phyloP scores from a whole-genome alignment of 495 filamentous ascomycete species.

The Penicillium turbatum region DNA sequence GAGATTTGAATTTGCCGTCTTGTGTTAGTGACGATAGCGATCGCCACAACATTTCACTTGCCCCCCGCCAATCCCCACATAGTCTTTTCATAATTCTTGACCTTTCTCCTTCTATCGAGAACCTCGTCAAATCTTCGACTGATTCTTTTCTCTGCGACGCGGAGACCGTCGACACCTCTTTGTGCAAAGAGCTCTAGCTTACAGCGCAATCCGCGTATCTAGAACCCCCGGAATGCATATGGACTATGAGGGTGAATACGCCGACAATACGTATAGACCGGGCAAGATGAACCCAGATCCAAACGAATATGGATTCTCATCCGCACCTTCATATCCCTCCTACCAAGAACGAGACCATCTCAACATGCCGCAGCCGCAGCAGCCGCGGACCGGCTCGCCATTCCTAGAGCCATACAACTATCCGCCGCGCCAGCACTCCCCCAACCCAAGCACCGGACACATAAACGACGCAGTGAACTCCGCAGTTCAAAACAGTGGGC shows the following conservation, averaged over 20 bases:
- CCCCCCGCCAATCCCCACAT: constrained; percentile 3
- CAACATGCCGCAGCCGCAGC: constrained; percentile 41
- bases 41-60: constrained; percentile 9
- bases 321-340: constrained; percentile 35
- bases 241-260: constrained; percentile 41
- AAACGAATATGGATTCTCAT: constrained; percentile 20
- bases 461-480: constrained; percentile 50
- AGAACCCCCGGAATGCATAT: constrained; percentile 17
- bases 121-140: not conserved
- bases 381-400: constrained; percentile 26
- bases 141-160: not conserved
- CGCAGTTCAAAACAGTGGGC: constrained; percentile 37
- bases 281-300: constrained; percentile 27
- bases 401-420: constrained; percentile 5
- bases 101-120: constrained; percentile 2
- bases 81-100: not conserved
- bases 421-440: not conserved
- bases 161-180: not conserved
- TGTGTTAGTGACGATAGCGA: not conserved
- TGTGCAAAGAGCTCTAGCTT: not conserved
- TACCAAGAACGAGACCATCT: constrained; percentile 33
- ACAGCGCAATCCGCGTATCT: not conserved
- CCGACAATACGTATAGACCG: constrained; percentile 24
- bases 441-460: constrained; percentile 12
- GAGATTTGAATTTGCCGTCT: not conserved